These are phyloP conservation scores for Pecoramyces ruminantium DNA, from an alignment of 192 early-diverging fungal genomes.

Conservation along the genomic window DNA sequence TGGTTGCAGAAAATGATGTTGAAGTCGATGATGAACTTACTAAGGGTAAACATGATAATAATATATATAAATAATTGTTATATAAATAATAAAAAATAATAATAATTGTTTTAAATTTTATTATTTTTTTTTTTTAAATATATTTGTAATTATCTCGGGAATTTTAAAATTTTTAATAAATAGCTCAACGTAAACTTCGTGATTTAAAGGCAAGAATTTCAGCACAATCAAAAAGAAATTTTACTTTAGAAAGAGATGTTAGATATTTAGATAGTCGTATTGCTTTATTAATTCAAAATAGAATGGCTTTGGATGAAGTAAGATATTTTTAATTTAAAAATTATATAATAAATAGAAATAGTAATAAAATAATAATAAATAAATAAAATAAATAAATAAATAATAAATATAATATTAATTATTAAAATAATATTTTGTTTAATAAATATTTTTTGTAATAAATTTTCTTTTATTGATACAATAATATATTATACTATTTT, in stretches of 20 bases:
- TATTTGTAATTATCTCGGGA: too few relatives aligned
- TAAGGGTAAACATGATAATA: constrained; percentile 28
- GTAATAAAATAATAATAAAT: too few relatives aligned
- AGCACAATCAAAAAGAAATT: constrained; percentile 88
- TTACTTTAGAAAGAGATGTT: constrained; percentile 81
- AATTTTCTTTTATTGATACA: too few relatives aligned
- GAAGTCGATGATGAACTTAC: constrained; percentile 89
- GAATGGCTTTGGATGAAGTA: constrained; percentile 83
- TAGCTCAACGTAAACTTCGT: constrained; percentile 65
- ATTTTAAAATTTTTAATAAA: background rate
- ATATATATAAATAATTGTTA: background rate
- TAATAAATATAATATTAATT: too few relatives aligned
- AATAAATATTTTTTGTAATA: too few relatives aligned
- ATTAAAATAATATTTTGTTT: too few relatives aligned
- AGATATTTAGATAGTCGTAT: constrained; percentile 82
- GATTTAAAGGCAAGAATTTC: constrained; percentile 80
- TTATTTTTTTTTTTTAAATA: too few relatives aligned
- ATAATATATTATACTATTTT: too few relatives aligned
- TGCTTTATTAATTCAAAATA: constrained; percentile 78
- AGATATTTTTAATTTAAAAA: background rate
- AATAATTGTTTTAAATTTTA: too few relatives aligned
- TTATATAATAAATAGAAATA: too few relatives aligned
- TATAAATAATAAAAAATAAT: too few relatives aligned
- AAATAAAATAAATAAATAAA: too few relatives aligned
- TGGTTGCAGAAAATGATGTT: constrained; percentile 79